Base-by-base conservation (phyloP, 2,329 filamentous ascomycete species). In the Botrytis fragariae region DNA sequence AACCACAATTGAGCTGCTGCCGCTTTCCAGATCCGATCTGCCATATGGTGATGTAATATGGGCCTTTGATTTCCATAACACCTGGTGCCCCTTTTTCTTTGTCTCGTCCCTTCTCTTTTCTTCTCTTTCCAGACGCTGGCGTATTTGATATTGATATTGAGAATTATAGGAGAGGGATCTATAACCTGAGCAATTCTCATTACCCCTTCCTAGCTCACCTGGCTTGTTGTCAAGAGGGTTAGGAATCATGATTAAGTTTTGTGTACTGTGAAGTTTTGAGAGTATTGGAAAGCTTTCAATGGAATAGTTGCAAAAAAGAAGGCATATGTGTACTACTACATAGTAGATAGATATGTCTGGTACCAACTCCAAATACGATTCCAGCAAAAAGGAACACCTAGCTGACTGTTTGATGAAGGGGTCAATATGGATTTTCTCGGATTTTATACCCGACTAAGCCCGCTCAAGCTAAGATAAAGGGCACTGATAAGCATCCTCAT, bases 401-500 rank as follows among this genome's bases (percentile, higher is more conserved):
- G 20, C 22, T 20, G 57, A 37, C 9, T 37, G 3, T 25, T 60
- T 14, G 32, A 22, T 60, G 57, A 60, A 35, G 32, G 20, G 59
- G 32, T 61, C 59, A 61, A 62, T 16, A n/a, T 62, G 12, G 6
- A 42, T 42, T n/a, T 63, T 29, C 8, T 29, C 39, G 16, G 37
- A 20, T 4, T 29, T 63, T 63, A 63, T 63, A 44, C 9, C 61
- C 61, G 37, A 42, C 18, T 44, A 63, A 63, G 7, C 37, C 61
- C 61, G 61, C n/a, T 32, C 3, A 29, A 57, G 61, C 16, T 63
- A 63, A 44, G 61, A 63, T 44, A 63, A 64, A 32, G 48, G n/a
- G 12, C 12, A 9, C 25, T 42, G 65, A 69, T 69, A 69, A 69
- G 65, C 35, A 32, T 57, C 45, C 63, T 45, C 63, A 48, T 65